Percentiles rank a stretch among this genome's conserved stretches.
Evolutionary conservation across 2,329 filamentous ascomycete genomes (phyloP).

Genomic region (Aureobasidium mangrovei): DNA sequence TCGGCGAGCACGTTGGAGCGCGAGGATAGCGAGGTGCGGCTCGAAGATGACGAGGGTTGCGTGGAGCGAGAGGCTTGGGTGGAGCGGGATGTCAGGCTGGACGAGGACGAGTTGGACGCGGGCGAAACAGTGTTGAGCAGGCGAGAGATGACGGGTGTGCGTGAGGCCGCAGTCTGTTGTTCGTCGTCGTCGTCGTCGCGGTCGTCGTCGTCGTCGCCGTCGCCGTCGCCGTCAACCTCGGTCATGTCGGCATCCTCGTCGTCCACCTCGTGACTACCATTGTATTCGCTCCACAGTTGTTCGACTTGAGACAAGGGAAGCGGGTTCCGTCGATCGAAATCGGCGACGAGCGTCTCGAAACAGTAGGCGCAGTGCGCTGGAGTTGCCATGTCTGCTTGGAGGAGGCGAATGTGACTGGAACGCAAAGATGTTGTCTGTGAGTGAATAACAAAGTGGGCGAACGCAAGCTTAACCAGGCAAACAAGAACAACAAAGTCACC

Average conservation of each 20-base stretch:
- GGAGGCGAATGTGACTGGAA: too few relatives aligned
- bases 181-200: conserved; percentile 16
- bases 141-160: conserved; percentile 37
- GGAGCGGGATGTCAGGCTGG: conserved; percentile 23
- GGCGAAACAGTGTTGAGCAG: conserved; percentile 26
- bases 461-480: too few relatives aligned
- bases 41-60: conserved; percentile 38
- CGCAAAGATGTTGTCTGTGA: too few relatives aligned
- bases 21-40: conserved; percentile 37
- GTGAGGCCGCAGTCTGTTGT: conserved; percentile 15
- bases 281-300: conserved; percentile 51
- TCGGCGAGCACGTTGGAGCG: conserved; percentile 20
- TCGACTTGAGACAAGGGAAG: conserved; percentile 62
- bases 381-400: conserved; percentile 58
- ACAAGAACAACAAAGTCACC: too few relatives aligned
- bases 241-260: conserved; percentile 31
- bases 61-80: conserved; percentile 18
- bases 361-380: conserved; percentile 82
- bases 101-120: conserved; percentile 23
- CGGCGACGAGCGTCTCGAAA: conserved; percentile 76
- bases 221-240: conserved; percentile 21
- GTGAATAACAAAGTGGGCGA: too few relatives aligned
- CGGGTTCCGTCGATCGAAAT: conserved; percentile 60
- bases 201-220: conserved; percentile 18
- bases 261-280: conserved; percentile 25